Evolutionary conservation across 441 rosid genomes (phyloP), one percentile per base, ranked within the genome.

Genomic region (Croton setiger): DNA sequence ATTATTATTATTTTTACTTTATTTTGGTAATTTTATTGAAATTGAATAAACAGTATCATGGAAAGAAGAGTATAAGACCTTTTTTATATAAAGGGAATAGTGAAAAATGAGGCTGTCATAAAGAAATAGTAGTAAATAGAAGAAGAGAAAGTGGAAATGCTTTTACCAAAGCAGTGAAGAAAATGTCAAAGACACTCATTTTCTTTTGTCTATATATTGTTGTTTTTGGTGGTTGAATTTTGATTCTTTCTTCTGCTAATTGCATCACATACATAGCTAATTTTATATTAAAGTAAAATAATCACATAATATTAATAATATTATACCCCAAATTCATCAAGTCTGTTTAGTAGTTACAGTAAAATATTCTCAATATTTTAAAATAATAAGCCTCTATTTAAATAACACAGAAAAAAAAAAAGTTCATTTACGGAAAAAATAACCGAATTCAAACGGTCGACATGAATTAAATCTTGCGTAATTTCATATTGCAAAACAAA

Each of bases 201-300:
- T 13, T 62, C 13, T 67, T 47, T 57, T 21, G 70, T 75, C 54
- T 5, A 3, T 9, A 31, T 44, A n/a, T 61, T 45, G 37, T 53
- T 75, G 73, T 64, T 47, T 44, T 5, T 44, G 21, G n/a, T n/a
- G 4, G 49, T 62, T 48, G 68, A 44, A 64, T 60, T 27, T 41
- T 31, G 55, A 35, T 43, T 2, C 41, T 21, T 52, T 63, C 44
- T 44, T n/a, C 44, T 5, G 35, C 33, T 59, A 68, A 47, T 59
- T 57, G 43, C 6, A 5, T 8, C 43, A 39, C 43, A 39, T 4
- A 39, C 4, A 37, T 37, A 0, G 0, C 41, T 1, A 4, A 37
- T 7, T 37, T 37, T 37, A 37, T 37, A 4, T 37, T 4, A 4
- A 4, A 0, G 5, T 4, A 37, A 37, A 37, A 7, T 37, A 37